Percentiles rank a stretch among this genome's conserved stretches.
phyloP scores from a whole-genome alignment of 2,329 filamentous ascomycete species.

The Monilinia laxa region DNA sequence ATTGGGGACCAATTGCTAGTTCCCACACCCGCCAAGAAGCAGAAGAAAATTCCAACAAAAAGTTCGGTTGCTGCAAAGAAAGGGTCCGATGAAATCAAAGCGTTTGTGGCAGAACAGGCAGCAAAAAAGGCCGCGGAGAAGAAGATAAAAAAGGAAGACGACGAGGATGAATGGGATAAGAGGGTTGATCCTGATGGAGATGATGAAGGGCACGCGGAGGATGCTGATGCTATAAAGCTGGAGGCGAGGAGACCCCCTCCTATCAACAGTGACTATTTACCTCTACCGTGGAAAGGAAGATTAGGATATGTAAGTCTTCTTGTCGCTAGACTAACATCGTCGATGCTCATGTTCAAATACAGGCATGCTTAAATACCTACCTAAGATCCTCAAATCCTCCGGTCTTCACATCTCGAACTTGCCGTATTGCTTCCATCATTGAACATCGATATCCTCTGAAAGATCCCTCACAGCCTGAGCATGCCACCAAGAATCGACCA shows the following conservation, averaged over 20 bases:
- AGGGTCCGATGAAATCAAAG: conserved; percentile 39
- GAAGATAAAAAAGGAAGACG: conserved; percentile 36
- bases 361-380: conserved; percentile 92
- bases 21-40: conserved; percentile 32
- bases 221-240: conserved; percentile 36
- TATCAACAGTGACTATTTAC: conserved; percentile 79
- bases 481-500: conserved; percentile 81
- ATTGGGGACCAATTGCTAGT: conserved; percentile 15
- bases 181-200: conserved; percentile 37
- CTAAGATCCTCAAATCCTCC: conserved; percentile 77
- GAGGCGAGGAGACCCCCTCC: conserved; percentile 57
- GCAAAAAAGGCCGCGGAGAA: conserved; percentile 34
- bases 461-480: conserved; percentile 73
- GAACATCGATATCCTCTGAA: conserved; percentile 82
- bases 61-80: conserved; percentile 40
- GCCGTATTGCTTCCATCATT: conserved; percentile 84
- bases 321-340: neutral
- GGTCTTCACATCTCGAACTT: conserved; percentile 88
- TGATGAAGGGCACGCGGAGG: conserved; percentile 34
- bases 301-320: conserved; percentile 72
- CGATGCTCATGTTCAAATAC: conserved; percentile 15
- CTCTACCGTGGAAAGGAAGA: conserved; percentile 86
- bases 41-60: conserved; percentile 37
- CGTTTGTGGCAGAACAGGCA: conserved; percentile 38
- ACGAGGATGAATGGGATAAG: conserved; percentile 35